phyloP scores from a whole-genome alignment of 352 stramenopile genomes.

The Phytophthora multivora region DNA sequence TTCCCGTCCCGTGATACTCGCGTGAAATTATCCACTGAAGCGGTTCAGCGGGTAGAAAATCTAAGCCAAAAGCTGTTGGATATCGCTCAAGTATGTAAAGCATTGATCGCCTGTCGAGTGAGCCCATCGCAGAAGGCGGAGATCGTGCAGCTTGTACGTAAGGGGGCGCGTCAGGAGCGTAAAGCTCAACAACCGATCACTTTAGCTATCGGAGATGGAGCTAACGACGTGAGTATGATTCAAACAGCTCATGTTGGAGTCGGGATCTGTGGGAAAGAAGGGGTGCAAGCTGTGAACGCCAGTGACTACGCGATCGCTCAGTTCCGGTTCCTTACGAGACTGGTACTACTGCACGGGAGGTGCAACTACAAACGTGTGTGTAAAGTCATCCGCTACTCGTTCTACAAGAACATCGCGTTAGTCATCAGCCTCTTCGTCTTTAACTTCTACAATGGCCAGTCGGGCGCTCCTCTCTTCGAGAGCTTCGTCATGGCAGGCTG shows the following conservation, averaged over 20 bases:
- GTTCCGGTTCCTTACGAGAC: slow-evolving; percentile 93
- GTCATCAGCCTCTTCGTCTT: slow-evolving; percentile 93
- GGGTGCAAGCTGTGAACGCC: slow-evolving; percentile 96
- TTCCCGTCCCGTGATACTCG: slow-evolving; percentile 64
- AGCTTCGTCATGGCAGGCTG: slow-evolving; percentile 77
- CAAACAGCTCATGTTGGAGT: slow-evolving; percentile 97
- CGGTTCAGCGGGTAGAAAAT: slow-evolving; percentile 26
- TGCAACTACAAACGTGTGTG: slow-evolving; percentile 97
- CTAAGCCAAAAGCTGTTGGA: slow-evolving; percentile 55
- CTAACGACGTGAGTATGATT: slow-evolving; percentile 99
- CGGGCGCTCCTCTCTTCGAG: slow-evolving; percentile 80
- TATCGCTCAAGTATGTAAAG: slow-evolving; percentile 66
- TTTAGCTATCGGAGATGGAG: slow-evolving; percentile 97
- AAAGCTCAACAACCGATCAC: slow-evolving; percentile 70
- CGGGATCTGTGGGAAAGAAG: slow-evolving; percentile 97
- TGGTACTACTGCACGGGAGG: slow-evolving; percentile 96
- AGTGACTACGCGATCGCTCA: slow-evolving; percentile 94
- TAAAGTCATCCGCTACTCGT: slow-evolving; percentile 96
- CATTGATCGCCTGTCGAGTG: slow-evolving; percentile 83
- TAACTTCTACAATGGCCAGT: slow-evolving; percentile 94
- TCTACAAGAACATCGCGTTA: slow-evolving; percentile 99
- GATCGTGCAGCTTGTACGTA: slow-evolving; percentile 73
- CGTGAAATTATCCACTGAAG: slow-evolving; percentile 41
- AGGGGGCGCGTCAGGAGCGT: slow-evolving; percentile 24
- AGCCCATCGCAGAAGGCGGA: slow-evolving; percentile 86